Evolutionary conservation across 2,329 filamentous ascomycete species (phyloP), one percentile per base, ranked within the genome.

Genomic region (Penicillium sp.): DNA sequence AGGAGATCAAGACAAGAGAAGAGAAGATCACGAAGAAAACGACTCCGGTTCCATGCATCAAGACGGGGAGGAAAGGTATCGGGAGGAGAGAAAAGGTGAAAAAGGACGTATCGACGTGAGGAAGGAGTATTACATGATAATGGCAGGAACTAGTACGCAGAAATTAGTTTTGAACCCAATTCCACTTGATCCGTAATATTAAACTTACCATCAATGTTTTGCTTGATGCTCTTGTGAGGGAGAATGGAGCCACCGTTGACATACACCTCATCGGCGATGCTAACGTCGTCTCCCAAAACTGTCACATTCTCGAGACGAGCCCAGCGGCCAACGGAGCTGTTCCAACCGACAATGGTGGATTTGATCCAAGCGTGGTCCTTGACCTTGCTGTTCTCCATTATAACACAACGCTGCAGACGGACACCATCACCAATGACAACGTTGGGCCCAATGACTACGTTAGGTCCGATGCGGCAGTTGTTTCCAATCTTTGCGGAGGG

Each of bases 321-420:
- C 93, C 93, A 99, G 73, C 89, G 89, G 72, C 93, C 93, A 54
- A 99, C 91, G 33, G 86, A 89, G 81, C 91, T 96, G 84, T 97
- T 96, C 93, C 93, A 99, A 70, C 93, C 93, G 51, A 97, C 92
- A 74, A 99, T 97, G 68, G 93, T 94, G 73, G 90, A 95, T 86
- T 97, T 97, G 76, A 99, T 85, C 93, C 93, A 97, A 46, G 94
- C 94, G 75, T 99, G 93, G 74, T 99, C 94, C 84, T 97, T 97
- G 77, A 97, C 88, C 81, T 95, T 96, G 78, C 89, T 91, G 69
- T 90, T 89, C 59, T 88, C 85, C 62, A 99, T 83, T 54, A 99
- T 79, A 23, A 97, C 94, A 70, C 90, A 96, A 67, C 94, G 88
- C 79, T 97, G 93, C 63, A 99, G 84, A 66, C 93, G 87, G 41